Evolutionary conservation across 805 yeast species (phyloP), one percentile per base, ranked within the genome.

Genomic region (Naumovozyma castellii): DNA sequence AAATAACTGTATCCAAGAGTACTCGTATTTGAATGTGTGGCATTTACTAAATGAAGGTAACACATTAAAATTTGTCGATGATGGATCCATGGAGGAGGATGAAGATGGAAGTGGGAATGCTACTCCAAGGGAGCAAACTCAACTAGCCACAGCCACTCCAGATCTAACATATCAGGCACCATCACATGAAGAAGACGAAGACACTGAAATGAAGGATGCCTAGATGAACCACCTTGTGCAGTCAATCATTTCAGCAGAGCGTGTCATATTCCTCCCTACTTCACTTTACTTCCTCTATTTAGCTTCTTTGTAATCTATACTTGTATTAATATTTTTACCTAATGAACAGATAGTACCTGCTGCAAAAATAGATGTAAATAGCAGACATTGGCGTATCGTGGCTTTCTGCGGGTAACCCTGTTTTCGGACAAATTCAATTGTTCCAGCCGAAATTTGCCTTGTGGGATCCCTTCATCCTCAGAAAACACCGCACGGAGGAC

Each of bases 11-110:
- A 68, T 90, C 34, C 68, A 69, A 34, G 88, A 84, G 57, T 90
- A 90, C 60, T 72, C 75, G 28, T 70, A 70, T 25, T 68, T 84
- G 43, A 78, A 78, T 34, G 75, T 88, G 25, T 84, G 94, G 88
- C 82, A 82, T 54, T 66, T 73, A 34, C 70, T 80, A 20, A 86
- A 82, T 41, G 80, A 82, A 41, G 85, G 81, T 39, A 80, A 75
- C 48, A 70, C 70, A 32, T 66, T 82, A 52, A 73, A 76, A 61
- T 66, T 81, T 49, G 65, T 78, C 35, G 75, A 68, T 42, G 71
- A 68, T 36, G 71, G 54, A 22, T 58, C 57, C 18, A 40, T 43
- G 32, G 61, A 52, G 31, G 44, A 44, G 2, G 36, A 30, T 15
- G 35, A 28, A 4, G 18, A 20, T 13, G 34, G 32, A 20, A 5